Conservation (phyloP, 2,329 filamentous ascomycete species). For the Trichoderma endophyticum region DNA sequence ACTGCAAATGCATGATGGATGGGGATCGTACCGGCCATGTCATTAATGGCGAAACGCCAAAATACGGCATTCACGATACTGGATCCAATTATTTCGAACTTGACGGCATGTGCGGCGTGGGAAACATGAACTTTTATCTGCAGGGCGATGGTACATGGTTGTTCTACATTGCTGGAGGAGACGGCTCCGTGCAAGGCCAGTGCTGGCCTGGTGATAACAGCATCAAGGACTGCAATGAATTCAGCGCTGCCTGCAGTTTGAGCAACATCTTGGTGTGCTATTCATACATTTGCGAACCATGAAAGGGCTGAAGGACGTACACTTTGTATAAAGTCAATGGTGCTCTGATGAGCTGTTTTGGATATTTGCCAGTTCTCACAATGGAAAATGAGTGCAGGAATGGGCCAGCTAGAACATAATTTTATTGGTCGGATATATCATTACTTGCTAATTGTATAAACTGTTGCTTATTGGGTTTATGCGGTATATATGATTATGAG, state of each 20-base stretch:
- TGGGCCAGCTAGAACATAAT: background rate
- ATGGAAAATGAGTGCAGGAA: background rate
- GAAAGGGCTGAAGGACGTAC: background rate
- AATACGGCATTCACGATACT: background rate
- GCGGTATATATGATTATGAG: background rate
- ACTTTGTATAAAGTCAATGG: background rate
- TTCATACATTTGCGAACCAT: slow-evolving; percentile 3
- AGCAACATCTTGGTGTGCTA: slow-evolving; percentile 4
- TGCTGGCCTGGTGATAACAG: background rate
- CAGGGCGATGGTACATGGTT: background rate
- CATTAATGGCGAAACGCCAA: background rate
- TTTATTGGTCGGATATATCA: background rate
- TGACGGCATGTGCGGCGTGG: slow-evolving; percentile 1
- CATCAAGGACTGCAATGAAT: background rate
- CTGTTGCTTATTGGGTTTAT: background rate
- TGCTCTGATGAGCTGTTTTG: background rate
- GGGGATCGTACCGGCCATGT: background rate
- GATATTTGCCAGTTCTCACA: background rate
- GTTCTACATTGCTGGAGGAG: slow-evolving; percentile 1
- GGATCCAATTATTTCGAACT: slow-evolving; percentile 5
- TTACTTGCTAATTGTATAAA: background rate
- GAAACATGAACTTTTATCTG: slow-evolving; percentile 5
- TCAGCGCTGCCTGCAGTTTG: background rate
- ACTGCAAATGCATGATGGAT: background rate
- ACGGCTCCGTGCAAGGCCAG: background rate